These are phyloP conservation scores for Myxozyma neglecta DNA, from an alignment of 805 yeast genomes.

Conservation along the genomic window DNA sequence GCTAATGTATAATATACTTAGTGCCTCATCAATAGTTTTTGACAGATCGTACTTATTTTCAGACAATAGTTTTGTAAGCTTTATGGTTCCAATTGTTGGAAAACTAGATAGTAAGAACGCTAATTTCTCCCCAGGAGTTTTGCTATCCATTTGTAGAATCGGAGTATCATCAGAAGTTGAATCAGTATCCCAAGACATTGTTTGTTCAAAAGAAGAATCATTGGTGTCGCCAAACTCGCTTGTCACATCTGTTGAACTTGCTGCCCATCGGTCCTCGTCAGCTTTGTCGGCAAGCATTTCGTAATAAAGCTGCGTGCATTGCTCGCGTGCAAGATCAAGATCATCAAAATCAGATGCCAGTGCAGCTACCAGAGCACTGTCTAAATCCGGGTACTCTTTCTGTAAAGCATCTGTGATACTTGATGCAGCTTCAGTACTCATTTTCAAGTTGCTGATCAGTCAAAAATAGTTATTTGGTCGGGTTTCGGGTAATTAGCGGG, in stretches of 20 bases:
- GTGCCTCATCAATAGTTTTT: constrained; percentile 11
- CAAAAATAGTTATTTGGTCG: neutral
- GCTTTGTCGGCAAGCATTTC: constrained; percentile 15
- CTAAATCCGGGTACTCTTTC: constrained; percentile 19
- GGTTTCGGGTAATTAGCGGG: neutral
- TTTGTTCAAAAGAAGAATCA: neutral
- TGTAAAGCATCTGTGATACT: constrained; percentile 3
- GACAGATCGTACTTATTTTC: constrained; percentile 5
- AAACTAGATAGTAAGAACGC: constrained; percentile 8
- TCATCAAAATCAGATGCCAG: constrained; percentile 5
- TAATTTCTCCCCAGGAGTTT: constrained; percentile 6
- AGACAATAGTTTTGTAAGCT: neutral
- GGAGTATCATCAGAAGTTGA: neutral
- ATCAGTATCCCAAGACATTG: constrained; percentile 5
- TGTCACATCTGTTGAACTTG: neutral
- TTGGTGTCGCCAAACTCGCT: neutral
- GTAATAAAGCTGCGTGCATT: constrained; percentile 1
- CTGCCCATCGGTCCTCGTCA: neutral
- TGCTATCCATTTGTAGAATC: neutral
- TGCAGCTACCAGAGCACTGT: constrained; percentile 24
- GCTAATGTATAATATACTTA: neutral
- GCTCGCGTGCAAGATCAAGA: constrained; percentile 12
- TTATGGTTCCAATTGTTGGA: neutral
- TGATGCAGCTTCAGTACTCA: neutral
- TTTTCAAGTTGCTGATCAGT: neutral